Conservation (phyloP, 768 basidiomycete species). For the Leccinellum luteum region DNA sequence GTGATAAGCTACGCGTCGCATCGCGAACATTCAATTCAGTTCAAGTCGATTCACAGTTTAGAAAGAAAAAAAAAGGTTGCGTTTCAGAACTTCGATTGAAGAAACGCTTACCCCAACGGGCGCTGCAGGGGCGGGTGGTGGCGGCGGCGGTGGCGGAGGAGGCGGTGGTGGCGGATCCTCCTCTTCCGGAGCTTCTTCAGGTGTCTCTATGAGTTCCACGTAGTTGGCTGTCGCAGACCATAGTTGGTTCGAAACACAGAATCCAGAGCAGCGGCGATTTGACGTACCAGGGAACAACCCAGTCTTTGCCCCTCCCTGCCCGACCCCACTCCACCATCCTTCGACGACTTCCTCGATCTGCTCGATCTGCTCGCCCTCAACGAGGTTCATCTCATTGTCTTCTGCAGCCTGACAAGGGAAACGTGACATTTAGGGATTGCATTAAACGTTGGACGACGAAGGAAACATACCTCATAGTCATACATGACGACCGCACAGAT, state of each 20-base stretch:
- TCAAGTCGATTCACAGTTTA: too few relatives aligned
- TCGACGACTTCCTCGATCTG: conserved; percentile 83
- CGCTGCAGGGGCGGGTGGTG: conserved; percentile 34
- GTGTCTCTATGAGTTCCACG: conserved; percentile 67
- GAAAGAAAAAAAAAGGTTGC: too few relatives aligned
- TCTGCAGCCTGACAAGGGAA: conserved; percentile 56
- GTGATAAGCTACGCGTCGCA: conserved; percentile 28
- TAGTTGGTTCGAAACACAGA: neutral
- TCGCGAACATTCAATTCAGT: neutral
- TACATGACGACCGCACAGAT: conserved; percentile 74
- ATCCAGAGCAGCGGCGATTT: conserved; percentile 11
- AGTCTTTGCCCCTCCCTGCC: conserved; percentile 56
- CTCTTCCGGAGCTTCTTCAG: conserved; percentile 40
- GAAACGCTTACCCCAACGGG: conserved; percentile 38
- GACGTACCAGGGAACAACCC: conserved; percentile 83
- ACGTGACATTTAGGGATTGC: neutral
- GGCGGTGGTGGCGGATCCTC: conserved; percentile 50
- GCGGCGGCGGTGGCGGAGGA: conserved; percentile 47
- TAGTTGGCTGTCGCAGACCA: conserved; percentile 65
- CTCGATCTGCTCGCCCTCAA: conserved; percentile 79
- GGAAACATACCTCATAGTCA: conserved; percentile 62
- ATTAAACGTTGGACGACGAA: neutral
- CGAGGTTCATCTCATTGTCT: conserved; percentile 80
- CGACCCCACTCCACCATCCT: conserved; percentile 90
- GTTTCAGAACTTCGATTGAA: too few relatives aligned